Percentiles rank a stretch among this genome's conserved stretches.
Conservation (phyloP, 495 filamentous ascomycete species). For the Hypoxylon fuscum region DNA sequence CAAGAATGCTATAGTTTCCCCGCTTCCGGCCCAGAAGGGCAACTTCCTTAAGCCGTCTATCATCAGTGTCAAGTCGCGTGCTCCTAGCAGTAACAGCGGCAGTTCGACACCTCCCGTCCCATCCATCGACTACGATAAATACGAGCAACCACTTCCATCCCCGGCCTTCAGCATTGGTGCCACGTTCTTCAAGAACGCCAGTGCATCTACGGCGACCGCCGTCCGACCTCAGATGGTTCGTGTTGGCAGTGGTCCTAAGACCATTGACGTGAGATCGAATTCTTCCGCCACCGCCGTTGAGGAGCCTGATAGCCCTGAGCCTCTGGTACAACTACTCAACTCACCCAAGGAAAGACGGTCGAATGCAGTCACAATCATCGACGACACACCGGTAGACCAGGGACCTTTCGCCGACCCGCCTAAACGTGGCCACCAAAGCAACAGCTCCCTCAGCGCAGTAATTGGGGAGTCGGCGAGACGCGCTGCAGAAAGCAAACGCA, state of each 20-base stretch:
- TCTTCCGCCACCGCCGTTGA: conserved; percentile 31
- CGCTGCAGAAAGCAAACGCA: conserved; percentile 45
- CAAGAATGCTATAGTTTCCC: conserved; percentile 82
- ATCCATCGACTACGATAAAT: conserved; percentile 62
- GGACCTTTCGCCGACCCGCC: conserved; percentile 69
- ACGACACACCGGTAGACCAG: conserved; percentile 61
- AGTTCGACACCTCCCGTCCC: conserved; percentile 65
- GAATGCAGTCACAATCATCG: conserved; percentile 56
- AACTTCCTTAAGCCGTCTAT: conserved; percentile 86
- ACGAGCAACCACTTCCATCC: conserved; percentile 54
- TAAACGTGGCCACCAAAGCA: conserved; percentile 45
- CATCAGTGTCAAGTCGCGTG: conserved; percentile 81
- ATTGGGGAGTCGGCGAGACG: conserved; percentile 60
- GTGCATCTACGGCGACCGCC: conserved; percentile 60
- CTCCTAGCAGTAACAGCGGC: conserved; percentile 53
- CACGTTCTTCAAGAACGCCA: conserved; percentile 70
- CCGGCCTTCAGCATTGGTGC: conserved; percentile 70
- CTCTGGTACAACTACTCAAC: conserved; percentile 23
- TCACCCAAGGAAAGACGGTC: conserved; percentile 38
- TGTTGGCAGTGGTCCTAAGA: conserved; percentile 60
- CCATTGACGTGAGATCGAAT: conserved; percentile 49
- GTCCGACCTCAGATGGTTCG: conserved; percentile 63
- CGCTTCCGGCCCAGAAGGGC: conserved; percentile 83
- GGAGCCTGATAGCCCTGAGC: conserved; percentile 23
- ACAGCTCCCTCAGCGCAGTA: conserved; percentile 60